Conservation (phyloP, 805 yeast genomes). For the Saturnispora besseyi region DNA sequence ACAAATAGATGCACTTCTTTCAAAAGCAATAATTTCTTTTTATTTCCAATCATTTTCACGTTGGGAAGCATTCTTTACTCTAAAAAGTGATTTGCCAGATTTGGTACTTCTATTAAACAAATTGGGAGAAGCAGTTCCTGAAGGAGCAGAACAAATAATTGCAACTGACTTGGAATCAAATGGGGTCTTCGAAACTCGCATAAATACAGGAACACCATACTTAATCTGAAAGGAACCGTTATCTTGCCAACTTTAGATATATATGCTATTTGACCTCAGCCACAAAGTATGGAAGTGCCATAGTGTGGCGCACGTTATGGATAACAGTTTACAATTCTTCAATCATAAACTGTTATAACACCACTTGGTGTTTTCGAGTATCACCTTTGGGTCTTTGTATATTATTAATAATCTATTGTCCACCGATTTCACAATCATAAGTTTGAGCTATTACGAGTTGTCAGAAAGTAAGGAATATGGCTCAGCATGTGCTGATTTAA, state of each 20-base stretch:
- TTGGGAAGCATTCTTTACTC: slow-evolving; percentile 7
- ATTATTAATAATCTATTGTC: too few relatives aligned
- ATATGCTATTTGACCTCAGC: neutral
- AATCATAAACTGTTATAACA: too few relatives aligned
- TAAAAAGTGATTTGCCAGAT: slow-evolving; percentile 23
- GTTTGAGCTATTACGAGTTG: too few relatives aligned
- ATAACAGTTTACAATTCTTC: too few relatives aligned
- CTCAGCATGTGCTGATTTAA: neutral
- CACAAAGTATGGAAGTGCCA: slow-evolving; percentile 1
- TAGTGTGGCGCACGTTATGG: neutral
- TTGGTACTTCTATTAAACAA: slow-evolving; percentile 26
- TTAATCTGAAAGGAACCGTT: neutral
- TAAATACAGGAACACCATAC: neutral
- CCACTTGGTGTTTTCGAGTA: too few relatives aligned
- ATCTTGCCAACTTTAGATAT: neutral
- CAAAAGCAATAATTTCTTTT: slow-evolving; percentile 31
- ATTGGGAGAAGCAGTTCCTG: slow-evolving; percentile 30
- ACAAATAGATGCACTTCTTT: slow-evolving; percentile 31
- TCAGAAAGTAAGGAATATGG: neutral
- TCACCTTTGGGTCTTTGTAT: too few relatives aligned
- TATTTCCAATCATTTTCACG: slow-evolving; percentile 20
- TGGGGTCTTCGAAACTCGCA: slow-evolving; percentile 4
- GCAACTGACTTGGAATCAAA: slow-evolving; percentile 22
- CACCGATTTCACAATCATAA: too few relatives aligned
- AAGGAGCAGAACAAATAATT: slow-evolving; percentile 37